phyloP scores from a whole-genome alignment of 2,329 filamentous ascomycete genomes.

The Lomentospora prolificans region DNA sequence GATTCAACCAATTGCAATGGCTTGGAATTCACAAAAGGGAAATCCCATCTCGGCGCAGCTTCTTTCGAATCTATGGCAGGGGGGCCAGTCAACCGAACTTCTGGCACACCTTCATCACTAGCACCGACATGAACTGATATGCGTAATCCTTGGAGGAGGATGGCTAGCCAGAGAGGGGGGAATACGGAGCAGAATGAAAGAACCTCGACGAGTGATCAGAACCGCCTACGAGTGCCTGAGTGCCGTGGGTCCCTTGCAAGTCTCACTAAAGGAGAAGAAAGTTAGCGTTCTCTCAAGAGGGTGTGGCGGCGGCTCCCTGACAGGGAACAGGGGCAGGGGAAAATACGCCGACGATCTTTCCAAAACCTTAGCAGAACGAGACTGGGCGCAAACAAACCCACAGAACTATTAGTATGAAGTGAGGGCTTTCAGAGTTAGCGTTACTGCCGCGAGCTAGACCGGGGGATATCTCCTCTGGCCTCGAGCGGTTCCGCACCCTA shows the following conservation, averaged over 20 bases:
- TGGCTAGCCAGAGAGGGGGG: background rate
- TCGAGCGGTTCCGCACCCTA: too few species aligned
- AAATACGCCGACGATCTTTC: slow-evolving; percentile 1
- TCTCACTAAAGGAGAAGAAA: slow-evolving; percentile 4
- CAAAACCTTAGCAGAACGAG: background rate
- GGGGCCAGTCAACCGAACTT: background rate
- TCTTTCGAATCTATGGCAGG: background rate
- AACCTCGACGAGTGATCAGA: background rate
- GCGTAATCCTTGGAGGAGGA: background rate
- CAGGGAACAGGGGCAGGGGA: slow-evolving; percentile 1
- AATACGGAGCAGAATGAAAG: background rate
- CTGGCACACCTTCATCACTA: background rate
- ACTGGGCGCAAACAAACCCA: background rate
- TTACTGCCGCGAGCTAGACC: background rate
- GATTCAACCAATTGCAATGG: background rate
- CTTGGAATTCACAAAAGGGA: slow-evolving; percentile 2
- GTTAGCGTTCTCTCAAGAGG: slow-evolving; percentile 6
- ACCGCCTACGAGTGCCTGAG: background rate
- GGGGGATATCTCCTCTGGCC: background rate
- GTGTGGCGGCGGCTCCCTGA: slow-evolving; percentile 5
- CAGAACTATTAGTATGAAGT: background rate
- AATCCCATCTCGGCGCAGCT: slow-evolving; percentile 3
- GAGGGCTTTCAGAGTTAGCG: too few species aligned
- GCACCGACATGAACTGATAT: background rate
- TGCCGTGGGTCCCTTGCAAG: slow-evolving; percentile 1